Evolutionary conservation across 768 basidiomycete species (phyloP), one percentile per base, ranked within the genome.

Genomic region (Pisolithus albus): DNA sequence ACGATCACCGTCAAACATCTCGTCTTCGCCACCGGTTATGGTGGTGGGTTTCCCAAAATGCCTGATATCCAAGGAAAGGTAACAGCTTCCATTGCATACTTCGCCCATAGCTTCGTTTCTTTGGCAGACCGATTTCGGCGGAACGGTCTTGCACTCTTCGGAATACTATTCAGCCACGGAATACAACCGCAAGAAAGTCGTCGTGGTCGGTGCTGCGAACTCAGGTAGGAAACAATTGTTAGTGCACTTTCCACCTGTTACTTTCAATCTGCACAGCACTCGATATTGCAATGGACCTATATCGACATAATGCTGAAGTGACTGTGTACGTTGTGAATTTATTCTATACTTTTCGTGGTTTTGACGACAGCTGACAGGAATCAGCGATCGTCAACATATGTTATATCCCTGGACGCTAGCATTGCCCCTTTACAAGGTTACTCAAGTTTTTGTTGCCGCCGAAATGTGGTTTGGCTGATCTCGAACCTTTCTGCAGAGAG

Each of bases 151-250:
- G 5, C 84, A 88, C 59, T 84, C 83, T 0, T 67, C 71, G 2
- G 55, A 72, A 21, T 78, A 78, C 61, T 76, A 67, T 15, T 68
- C 68, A 13, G 78, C 75, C 0, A 48, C 60, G 1, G 77, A 75
- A 7, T 75, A 77, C 58, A 52, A 57, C 10, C 82, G 82, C 9
- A 86, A 85, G 71, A 84, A 80, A 57, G 83, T 75, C 4, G 71
- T 86, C 5, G 72, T 87, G 7, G 69, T 88, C 7, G 84, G 85
- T 5, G 76, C 84, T 13, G 76, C 79, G 45, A 84, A 77, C 43
- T 83, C 83, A 38, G 79, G 78, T 78, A 54, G 26, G 26, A 19
- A n/a, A 47, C 23, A 47, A 38, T 21, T 16, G 7, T 10, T 41
- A n/a, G 60, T 59, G 24, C 24, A 28, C 48, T 52, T 26, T 23